phyloP scores from a whole-genome alignment of 2,329 filamentous ascomycete species.

The Metarhizium anisopliae region DNA sequence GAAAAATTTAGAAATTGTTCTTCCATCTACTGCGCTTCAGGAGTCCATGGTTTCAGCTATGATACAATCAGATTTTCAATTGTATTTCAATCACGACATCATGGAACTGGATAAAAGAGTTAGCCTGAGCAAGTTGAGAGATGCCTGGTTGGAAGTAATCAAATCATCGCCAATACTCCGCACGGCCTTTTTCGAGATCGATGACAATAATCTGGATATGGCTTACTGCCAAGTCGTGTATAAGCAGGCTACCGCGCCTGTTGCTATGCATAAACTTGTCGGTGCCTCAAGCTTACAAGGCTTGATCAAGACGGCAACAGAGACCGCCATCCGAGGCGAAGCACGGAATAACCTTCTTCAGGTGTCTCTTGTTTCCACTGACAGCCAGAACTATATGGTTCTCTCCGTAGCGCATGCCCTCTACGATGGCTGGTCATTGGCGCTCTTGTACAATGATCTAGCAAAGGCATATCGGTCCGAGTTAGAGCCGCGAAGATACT shows the following conservation, averaged over 20 bases:
- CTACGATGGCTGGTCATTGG: slow-evolving; percentile 82
- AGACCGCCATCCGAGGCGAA: slow-evolving; percentile 24
- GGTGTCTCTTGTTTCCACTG: slow-evolving; percentile 31
- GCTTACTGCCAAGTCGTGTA: slow-evolving; percentile 42
- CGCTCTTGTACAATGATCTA: slow-evolving; percentile 64
- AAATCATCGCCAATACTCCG: slow-evolving; percentile 60
- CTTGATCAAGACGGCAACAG: slow-evolving; percentile 27
- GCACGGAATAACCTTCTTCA: slow-evolving; percentile 37
- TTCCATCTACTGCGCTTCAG: slow-evolving; percentile 76
- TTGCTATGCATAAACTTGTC: slow-evolving; percentile 16
- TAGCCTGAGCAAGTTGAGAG: slow-evolving; percentile 45
- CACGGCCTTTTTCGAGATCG: slow-evolving; percentile 61
- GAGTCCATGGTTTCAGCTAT: slow-evolving; percentile 82
- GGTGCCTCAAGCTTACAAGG: slow-evolving; percentile 23
- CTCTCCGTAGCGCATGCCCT: slow-evolving; percentile 78
- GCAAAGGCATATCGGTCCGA: slow-evolving; percentile 49
- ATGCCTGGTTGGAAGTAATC: slow-evolving; percentile 55
- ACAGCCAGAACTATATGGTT: slow-evolving; percentile 33
- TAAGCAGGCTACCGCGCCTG: slow-evolving; percentile 12
- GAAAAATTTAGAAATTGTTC: slow-evolving; percentile 42
- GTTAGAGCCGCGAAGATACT: slow-evolving; percentile 29
- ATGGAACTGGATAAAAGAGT: slow-evolving; percentile 48
- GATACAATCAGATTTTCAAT: slow-evolving; percentile 60
- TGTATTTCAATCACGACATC: slow-evolving; percentile 83
- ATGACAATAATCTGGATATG: slow-evolving; percentile 45